Base-by-base conservation (phyloP, 345 rosid genomes). In the Linum trigynum region DNA sequence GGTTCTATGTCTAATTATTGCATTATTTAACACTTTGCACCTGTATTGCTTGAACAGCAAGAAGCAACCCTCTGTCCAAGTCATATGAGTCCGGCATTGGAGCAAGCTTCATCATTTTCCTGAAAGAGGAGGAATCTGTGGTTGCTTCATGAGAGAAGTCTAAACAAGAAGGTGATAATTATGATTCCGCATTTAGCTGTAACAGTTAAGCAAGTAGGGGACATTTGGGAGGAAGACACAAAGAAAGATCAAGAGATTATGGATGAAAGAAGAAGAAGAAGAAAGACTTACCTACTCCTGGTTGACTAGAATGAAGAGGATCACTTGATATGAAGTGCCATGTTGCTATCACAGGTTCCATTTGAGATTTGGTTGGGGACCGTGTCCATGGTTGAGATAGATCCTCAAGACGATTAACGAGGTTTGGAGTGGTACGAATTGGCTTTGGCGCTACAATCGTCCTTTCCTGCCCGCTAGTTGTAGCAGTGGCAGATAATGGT, bases 41-140 rank as follows among this genome's bases (percentile, higher is more conserved):
- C 91, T 95, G 99, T 77, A 95, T 91, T 67, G 91, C 99, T 76
- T 95, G 99, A 79, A 95, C 96, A 69, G 99, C 88, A 76, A 95
- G 97, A 74, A 95, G 97, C 77, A 91, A 78, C 66, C 99, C 99
- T 75, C 99, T 82, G 68, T 95, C 99, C 71, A 95, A 72, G 75
- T 95, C 97, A 77, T 86, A 89, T 73, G 99, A 95, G 80, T 88
- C 99, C 71, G 90, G 95, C 96, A 91, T 82, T 57, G 99, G 95
- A 69, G 83, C 90, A 76, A 95, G 96, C 79, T 84, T 86, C 77
- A 90, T 61, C 16, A 77, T 75, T 72, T 87, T 84, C 99, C 99
- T 95, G 90, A 82, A 88, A 89, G 92, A 81, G 80, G 95, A 85
- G 68, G 86, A 80, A 89, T 74, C 99, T 95, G 99, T 71, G 77